Conservation (phyloP, 2,329 filamentous ascomycete genomes). For the Curvularia spicifera region DNA sequence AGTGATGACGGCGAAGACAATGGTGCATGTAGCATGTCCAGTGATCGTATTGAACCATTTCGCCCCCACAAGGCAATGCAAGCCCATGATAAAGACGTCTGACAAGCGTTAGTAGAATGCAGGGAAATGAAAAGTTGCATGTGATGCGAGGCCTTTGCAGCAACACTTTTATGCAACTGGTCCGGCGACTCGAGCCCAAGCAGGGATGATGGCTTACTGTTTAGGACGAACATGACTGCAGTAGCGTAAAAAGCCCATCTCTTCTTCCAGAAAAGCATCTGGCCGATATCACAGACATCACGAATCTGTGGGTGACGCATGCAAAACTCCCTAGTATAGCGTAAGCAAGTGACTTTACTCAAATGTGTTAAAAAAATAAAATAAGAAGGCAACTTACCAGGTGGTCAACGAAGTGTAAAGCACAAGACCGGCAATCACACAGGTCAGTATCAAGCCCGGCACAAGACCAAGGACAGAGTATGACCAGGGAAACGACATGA, state of each 20-base stretch:
- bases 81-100: slow-evolving; percentile 54
- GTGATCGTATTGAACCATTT: slow-evolving; percentile 92
- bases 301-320: slow-evolving; percentile 87
- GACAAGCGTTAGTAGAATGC: background rate
- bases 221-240: slow-evolving; percentile 87
- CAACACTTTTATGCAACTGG: background rate
- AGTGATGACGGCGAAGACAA: slow-evolving; percentile 77
- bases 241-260: slow-evolving; percentile 72
- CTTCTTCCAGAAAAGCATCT: slow-evolving; percentile 89
- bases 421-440: slow-evolving; percentile 77
- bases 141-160: background rate
- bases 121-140: background rate
- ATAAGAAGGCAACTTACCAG: slow-evolving; percentile 55
- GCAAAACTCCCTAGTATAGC: slow-evolving; percentile 77
- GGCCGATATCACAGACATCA: slow-evolving; percentile 94
- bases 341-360: slow-evolving; percentile 12
- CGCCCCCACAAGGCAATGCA: slow-evolving; percentile 83
- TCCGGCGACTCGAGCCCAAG: background rate
- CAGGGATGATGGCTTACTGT: slow-evolving; percentile 77
- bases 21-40: slow-evolving; percentile 73
- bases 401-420: slow-evolving; percentile 79
- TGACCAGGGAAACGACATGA: slow-evolving; percentile 96
- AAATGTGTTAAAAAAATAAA: background rate
- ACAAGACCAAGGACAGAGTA: slow-evolving; percentile 88
- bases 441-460: slow-evolving; percentile 82